Evolutionary conservation across 352 stramenopile species (phyloP).

Genomic region (Blastocystis sp.): DNA sequence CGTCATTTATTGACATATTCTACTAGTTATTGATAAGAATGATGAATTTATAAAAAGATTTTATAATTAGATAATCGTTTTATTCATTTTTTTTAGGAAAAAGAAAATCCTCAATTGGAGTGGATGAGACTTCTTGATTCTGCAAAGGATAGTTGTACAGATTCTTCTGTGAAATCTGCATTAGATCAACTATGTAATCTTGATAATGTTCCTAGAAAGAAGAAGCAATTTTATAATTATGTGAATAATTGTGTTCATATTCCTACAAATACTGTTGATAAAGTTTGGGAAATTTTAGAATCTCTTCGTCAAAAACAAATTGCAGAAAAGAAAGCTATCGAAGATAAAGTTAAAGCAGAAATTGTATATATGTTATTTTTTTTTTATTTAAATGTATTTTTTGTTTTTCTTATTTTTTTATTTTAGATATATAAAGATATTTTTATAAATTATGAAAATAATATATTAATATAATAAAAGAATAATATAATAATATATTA

Average conservation of each 20-base stretch:
- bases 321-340: constrained; percentile 4
- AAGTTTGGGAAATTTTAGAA: constrained; percentile 27
- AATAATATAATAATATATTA: no score
- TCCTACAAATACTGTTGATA: constrained; percentile 12
- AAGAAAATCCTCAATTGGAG: constrained; percentile 35
- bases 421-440: no score
- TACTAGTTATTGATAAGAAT: no score
- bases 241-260: constrained; percentile 30
- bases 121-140: constrained; percentile 33
- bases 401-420: no score
- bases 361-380: no score
- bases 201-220: constrained; percentile 32
- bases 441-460: no score
- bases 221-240: constrained; percentile 33
- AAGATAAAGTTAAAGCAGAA: no score
- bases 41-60: no score
- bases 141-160: constrained; percentile 15
- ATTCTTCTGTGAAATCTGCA: constrained; percentile 10
- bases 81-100: constrained; percentile 3
- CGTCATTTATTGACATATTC: no score
- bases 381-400: no score
- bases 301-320: constrained; percentile 25
- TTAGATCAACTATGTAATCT: constrained; percentile 14
- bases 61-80: no score
- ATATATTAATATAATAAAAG: no score